These are phyloP conservation scores for Chlorella vulgaris DNA, from an alignment of 139 green algal genomes.

Conservation along the genomic window DNA sequence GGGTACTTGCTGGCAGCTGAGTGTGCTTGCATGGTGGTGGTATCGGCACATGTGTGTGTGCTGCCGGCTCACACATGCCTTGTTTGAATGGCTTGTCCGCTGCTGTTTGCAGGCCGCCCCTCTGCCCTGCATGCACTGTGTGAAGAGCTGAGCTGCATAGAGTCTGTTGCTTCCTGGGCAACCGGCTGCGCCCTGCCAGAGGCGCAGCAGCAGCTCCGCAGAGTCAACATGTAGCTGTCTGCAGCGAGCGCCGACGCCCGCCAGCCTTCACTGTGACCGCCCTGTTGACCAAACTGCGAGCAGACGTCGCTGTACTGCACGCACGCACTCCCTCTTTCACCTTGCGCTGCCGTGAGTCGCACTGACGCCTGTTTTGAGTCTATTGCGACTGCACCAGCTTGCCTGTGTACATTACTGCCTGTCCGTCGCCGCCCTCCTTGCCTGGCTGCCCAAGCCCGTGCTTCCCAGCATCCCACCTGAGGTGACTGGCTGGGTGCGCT, in stretches of 20 bases:
- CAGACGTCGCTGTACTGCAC: background rate
- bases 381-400: background rate
- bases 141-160: slow-evolving; percentile 34
- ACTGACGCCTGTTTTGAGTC: background rate
- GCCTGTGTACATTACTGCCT: background rate
- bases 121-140: slow-evolving; percentile 15
- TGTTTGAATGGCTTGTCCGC: too few relatives aligned
- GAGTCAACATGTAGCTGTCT: background rate
- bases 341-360: background rate
- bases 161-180: slow-evolving; percentile 11
- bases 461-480: too few relatives aligned
- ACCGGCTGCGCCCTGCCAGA: slow-evolving; percentile 29
- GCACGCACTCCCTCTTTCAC: background rate
- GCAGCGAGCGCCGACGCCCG: too few relatives aligned
- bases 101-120: slow-evolving; percentile 15
- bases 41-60: too few relatives aligned
- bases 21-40: too few relatives aligned
- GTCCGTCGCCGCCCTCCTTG: background rate
- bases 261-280: too few relatives aligned
- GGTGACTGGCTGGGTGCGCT: too few relatives aligned
- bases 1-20: too few relatives aligned
- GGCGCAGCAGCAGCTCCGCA: background rate
- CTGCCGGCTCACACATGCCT: too few relatives aligned
- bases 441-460: too few relatives aligned
- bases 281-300: too few relatives aligned